These are phyloP conservation scores for Fragilaria radians DNA, from an alignment of 108 stramenopile species.

Conservation along the genomic window DNA sequence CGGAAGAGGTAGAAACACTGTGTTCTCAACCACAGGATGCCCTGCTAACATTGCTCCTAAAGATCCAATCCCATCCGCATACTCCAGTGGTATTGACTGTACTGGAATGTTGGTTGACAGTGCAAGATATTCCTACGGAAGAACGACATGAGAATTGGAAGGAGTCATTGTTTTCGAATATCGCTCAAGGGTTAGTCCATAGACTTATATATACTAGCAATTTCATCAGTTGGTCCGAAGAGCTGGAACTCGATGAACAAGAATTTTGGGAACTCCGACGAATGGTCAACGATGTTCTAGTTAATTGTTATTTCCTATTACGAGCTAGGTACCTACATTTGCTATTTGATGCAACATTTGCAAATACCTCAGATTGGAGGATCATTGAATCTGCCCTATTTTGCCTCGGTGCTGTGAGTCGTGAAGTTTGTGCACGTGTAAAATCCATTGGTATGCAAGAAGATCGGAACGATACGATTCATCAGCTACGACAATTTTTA, in stretches of 20 bases:
- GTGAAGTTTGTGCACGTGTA: slow-evolving; percentile 40
- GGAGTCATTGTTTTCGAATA: slow-evolving; percentile 22
- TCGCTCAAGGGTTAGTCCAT: slow-evolving; percentile 26
- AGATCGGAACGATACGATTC: slow-evolving; percentile 25
- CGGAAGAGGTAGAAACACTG: slow-evolving; percentile 42
- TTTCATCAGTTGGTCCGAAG: slow-evolving; percentile 44
- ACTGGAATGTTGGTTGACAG: slow-evolving; percentile 52
- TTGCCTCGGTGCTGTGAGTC: slow-evolving; percentile 23
- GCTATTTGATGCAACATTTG: slow-evolving; percentile 13
- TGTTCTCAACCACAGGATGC: slow-evolving; percentile 25
- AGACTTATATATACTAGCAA: slow-evolving; percentile 24
- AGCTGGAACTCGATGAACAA: slow-evolving; percentile 39
- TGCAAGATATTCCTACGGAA: slow-evolving; percentile 47
- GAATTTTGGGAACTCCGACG: slow-evolving; percentile 54
- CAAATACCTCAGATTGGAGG: slow-evolving; percentile 35
- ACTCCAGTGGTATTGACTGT: slow-evolving; percentile 31
- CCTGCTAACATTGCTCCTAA: slow-evolving; percentile 35
- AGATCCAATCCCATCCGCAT: slow-evolving; percentile 38
- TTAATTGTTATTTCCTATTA: slow-evolving; percentile 37
- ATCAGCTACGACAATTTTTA: slow-evolving; percentile 26
- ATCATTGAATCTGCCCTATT: slow-evolving; percentile 32
- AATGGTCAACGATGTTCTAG: slow-evolving; percentile 39
- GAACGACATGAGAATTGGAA: slow-evolving; percentile 31
- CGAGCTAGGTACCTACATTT: slow-evolving; percentile 31
- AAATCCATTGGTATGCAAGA: slow-evolving; percentile 15